These are phyloP conservation scores for Mycena vulgaris DNA, from an alignment of 768 basidiomycete species.

Conservation along the genomic window DNA sequence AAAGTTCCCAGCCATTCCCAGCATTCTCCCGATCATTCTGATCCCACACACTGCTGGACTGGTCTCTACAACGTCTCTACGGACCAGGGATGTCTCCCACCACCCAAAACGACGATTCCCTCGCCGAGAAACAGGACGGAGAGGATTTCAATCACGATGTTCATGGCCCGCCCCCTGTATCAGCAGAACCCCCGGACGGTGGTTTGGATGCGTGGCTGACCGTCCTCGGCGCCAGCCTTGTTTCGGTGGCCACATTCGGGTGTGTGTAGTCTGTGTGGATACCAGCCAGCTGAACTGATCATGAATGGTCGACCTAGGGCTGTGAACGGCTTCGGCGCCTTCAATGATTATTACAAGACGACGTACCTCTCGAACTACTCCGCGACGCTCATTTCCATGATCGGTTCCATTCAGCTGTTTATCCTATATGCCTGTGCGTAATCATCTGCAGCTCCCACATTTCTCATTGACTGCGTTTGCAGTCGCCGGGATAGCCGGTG, in stretches of 20 bases:
- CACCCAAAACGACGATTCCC: no score
- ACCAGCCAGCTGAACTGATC: neutral
- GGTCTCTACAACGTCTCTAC: no score
- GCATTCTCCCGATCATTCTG: no score
- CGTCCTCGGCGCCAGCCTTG: constrained; percentile 35
- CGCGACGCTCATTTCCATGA: constrained; percentile 47
- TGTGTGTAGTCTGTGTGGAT: constrained; percentile 17
- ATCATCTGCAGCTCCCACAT: neutral
- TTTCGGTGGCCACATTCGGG: constrained; percentile 41
- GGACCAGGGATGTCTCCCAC: no score
- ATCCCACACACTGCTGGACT: no score
- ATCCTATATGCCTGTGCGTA: constrained; percentile 42
- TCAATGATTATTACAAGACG: constrained; percentile 51
- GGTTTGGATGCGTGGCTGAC: constrained; percentile 44
- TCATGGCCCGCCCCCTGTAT: no score
- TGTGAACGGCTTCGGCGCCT: constrained; percentile 54
- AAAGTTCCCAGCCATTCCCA: no score
- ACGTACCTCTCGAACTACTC: constrained; percentile 46
- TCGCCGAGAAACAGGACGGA: no score
- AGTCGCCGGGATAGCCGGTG: constrained; percentile 42
- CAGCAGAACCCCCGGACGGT: constrained; percentile 40
- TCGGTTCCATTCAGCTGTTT: constrained; percentile 48
- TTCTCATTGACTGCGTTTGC: neutral
- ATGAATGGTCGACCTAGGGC: constrained; percentile 21
- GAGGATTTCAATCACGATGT: no score